Conservation (phyloP, 345 rosid genomes). For the Anacardium occidentale region DNA sequence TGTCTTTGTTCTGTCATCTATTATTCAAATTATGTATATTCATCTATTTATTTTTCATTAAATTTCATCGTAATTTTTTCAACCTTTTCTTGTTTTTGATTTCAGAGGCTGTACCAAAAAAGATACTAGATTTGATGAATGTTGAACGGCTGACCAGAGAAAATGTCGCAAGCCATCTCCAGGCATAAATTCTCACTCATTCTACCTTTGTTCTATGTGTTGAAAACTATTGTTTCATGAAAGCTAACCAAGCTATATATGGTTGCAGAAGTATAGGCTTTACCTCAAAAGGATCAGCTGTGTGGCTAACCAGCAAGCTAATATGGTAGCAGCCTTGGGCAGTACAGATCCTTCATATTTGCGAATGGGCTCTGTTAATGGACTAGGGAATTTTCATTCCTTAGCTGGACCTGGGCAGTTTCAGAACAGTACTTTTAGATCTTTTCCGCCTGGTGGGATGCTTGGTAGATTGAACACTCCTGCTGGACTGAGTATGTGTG, state of each 20-base stretch:
- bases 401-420: slow-evolving; percentile 53
- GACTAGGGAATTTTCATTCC: slow-evolving; percentile 47
- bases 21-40: background rate
- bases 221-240: slow-evolving; percentile 6
- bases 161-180: slow-evolving; percentile 95
- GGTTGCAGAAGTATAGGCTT: slow-evolving; percentile 73
- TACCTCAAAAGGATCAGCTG: slow-evolving; percentile 70
- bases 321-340: slow-evolving; percentile 50
- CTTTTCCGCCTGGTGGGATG: slow-evolving; percentile 57
- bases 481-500: slow-evolving; percentile 55
- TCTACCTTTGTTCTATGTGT: background rate
- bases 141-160: slow-evolving; percentile 87
- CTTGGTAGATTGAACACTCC: slow-evolving; percentile 68
- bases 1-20: background rate
- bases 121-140: slow-evolving; percentile 90
- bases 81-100: slow-evolving; percentile 6
- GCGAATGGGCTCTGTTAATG: slow-evolving; percentile 51
- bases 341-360: slow-evolving; percentile 58
- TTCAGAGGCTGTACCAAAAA: slow-evolving; percentile 97
- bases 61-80: background rate
- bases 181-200: slow-evolving; percentile 42
- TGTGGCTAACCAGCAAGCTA: slow-evolving; percentile 64
- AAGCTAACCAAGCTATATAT: slow-evolving; percentile 24
- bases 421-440: slow-evolving; percentile 48
- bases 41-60: background rate